Conservation (phyloP, 2,329 filamentous ascomycete species). For the Lecanicillium sp. region DNA sequence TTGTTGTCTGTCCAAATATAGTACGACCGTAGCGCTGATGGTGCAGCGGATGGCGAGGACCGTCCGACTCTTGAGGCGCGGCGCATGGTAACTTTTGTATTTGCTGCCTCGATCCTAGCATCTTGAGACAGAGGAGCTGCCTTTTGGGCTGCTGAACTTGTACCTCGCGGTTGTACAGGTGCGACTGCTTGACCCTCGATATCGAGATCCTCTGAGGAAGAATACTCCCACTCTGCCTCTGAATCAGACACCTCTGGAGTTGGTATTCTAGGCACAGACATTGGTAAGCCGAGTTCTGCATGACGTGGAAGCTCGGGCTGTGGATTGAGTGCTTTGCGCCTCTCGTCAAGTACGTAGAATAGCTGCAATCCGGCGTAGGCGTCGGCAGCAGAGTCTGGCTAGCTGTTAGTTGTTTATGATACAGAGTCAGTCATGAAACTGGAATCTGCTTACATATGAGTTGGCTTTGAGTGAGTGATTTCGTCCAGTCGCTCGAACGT, state of each 20-base stretch:
- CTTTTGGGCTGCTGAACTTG: neutral
- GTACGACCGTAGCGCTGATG: slow-evolving; percentile 46
- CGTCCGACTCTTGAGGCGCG: slow-evolving; percentile 16
- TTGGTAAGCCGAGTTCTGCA: slow-evolving; percentile 58
- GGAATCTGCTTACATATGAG: slow-evolving; percentile 51
- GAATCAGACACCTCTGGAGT: slow-evolving; percentile 18
- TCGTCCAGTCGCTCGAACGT: slow-evolving; percentile 67
- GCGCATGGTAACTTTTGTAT: slow-evolving; percentile 29
- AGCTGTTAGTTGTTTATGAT: too few relatives aligned
- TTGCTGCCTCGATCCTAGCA: slow-evolving; percentile 33
- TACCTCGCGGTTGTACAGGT: slow-evolving; percentile 8
- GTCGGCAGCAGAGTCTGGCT: slow-evolving; percentile 71
- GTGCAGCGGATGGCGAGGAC: slow-evolving; percentile 15
- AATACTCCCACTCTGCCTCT: slow-evolving; percentile 2
- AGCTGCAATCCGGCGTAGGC: slow-evolving; percentile 73
- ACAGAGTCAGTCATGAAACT: neutral
- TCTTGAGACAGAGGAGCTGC: slow-evolving; percentile 19
- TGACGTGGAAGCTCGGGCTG: slow-evolving; percentile 61
- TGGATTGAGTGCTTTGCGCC: slow-evolving; percentile 58
- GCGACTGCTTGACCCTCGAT: too few relatives aligned
- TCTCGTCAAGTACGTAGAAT: slow-evolving; percentile 61
- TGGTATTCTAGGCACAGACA: slow-evolving; percentile 41
- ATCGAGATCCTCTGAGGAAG: slow-evolving; percentile 5
- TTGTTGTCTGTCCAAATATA: slow-evolving; percentile 53
- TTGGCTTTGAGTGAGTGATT: slow-evolving; percentile 53